Percentiles rank a stretch among this genome's conserved stretches.
These are phyloP conservation scores for Ophiostoma montium DNA, from an alignment of 2,329 filamentous ascomycete genomes.

Conservation along the genomic window DNA sequence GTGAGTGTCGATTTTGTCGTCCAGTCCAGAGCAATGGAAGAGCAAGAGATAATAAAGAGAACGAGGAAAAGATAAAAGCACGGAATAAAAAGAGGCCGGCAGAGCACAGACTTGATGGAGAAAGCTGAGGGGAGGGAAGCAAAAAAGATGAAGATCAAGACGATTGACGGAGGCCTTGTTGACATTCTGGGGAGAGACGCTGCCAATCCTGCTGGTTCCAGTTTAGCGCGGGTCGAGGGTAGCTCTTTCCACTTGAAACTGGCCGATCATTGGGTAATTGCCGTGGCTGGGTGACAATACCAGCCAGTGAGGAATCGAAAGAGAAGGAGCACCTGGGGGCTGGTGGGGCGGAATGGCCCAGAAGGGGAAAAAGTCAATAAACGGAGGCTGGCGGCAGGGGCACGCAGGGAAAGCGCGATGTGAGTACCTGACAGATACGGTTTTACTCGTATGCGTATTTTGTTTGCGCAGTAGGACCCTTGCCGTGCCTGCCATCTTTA, in stretches of 20 bases:
- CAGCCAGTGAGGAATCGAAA: background rate
- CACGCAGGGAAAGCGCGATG: background rate
- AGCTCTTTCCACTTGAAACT: slow-evolving; percentile 6
- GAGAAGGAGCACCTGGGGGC: slow-evolving; percentile 1
- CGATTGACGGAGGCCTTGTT: slow-evolving; percentile 8
- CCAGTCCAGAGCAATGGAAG: background rate
- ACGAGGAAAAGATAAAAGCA: slow-evolving; percentile 1
- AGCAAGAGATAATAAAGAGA: background rate
- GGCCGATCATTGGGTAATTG: slow-evolving; percentile 5
- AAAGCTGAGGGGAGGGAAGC: background rate
- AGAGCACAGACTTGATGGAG: background rate
- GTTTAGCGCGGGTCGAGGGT: slow-evolving; percentile 6
- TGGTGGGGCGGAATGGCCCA: slow-evolving; percentile 7
- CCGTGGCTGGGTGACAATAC: slow-evolving; percentile 4
- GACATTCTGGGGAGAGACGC: slow-evolving; percentile 4
- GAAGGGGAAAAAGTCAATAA: slow-evolving; percentile 7
- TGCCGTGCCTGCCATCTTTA: background rate
- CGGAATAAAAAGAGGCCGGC: background rate
- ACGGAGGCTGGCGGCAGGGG: slow-evolving; percentile 7
- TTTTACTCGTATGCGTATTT: background rate
- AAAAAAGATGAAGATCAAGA: background rate
- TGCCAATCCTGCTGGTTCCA: slow-evolving; percentile 3
- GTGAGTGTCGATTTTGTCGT: too few species aligned
- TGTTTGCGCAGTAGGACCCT: background rate
- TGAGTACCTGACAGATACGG: background rate